Base-by-base conservation (phyloP, 2,329 filamentous ascomycete genomes). In the Cylindrodendrum hubeiense region DNA sequence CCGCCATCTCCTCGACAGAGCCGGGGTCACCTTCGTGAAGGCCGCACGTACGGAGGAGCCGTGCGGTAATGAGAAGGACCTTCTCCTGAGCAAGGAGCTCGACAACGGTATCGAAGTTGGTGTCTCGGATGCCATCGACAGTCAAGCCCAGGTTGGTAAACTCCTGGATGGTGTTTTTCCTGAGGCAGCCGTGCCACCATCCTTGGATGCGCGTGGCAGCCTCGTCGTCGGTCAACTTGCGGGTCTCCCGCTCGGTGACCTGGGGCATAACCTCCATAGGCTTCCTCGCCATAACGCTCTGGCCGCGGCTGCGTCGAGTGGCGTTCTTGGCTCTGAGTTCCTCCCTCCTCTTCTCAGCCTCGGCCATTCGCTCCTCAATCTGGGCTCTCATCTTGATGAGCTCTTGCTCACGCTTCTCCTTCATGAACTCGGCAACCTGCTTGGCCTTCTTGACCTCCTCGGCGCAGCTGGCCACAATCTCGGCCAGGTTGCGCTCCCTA, bases 391-490 rank as follows among this genome's bases (percentile, higher is more conserved):
- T 85, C 74, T 90, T 89, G 71, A 85, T 86, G 61, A 92, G 87
- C 68, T 95, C 91, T 61, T 90, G 90, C 75, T 94, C 91, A 68
- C 93, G 89, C 77, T 91, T 91, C 80, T 93, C 91, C 79, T 93
- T 94, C 83, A 93, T 94, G 63, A 87, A 90, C 77, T 94, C 92
- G 15, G 93, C 93, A n/a, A 95, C 86, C 54, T 92, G 91, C 83
- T 95, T 95, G 56, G 93, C 93, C 68, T 92, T 87, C 76, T 92
- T 90, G 17, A 96, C 93, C 77, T 96, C 93, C 78, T 94, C 93
- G 21, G 93, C 93, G 75, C 93, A 95, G 65, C 89, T 87, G 52
- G 93, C 91, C 4, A 93, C 92, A 46, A 95, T 94, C 77, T 95
- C 93, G 9, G 92, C 93, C 19, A 96, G 81, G 71, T 95, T 93